Evolutionary conservation across 768 basidiomycete genomes (phyloP).

Genomic region (Phaeolepiota aurea): DNA sequence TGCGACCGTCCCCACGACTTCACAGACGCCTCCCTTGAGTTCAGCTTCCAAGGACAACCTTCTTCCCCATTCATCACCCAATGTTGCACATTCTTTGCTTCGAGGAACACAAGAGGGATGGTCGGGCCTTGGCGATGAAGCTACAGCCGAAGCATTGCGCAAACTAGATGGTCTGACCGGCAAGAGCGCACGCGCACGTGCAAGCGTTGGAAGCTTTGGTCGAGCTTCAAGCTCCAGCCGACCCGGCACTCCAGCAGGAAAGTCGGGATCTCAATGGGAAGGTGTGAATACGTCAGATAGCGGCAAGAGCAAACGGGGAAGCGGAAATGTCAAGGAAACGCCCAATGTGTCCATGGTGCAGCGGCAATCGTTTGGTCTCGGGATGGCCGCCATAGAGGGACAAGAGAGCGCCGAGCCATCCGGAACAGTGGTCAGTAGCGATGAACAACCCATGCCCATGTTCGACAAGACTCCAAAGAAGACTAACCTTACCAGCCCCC

Average conservation of each 20-base stretch:
- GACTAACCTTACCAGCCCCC: constrained; percentile 40
- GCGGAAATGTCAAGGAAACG: constrained; percentile 31
- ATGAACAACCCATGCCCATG: constrained; percentile 39
- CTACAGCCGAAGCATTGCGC: constrained; percentile 83
- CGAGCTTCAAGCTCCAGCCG: constrained; percentile 59
- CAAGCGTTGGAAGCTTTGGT: constrained; percentile 68
- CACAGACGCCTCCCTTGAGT: constrained; percentile 28
- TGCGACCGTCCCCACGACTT: constrained; percentile 30
- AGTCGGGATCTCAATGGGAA: constrained; percentile 68
- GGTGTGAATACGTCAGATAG: constrained; percentile 41
- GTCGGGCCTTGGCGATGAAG: constrained; percentile 81
- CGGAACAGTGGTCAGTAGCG: constrained; percentile 43
- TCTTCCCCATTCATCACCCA: constrained; percentile 40
- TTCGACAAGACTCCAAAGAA: constrained; percentile 68
- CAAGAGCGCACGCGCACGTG: constrained; percentile 67
- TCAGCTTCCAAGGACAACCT: constrained; percentile 35
- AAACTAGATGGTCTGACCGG: constrained; percentile 87
- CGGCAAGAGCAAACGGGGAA: constrained; percentile 29
- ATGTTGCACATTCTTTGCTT: constrained; percentile 77
- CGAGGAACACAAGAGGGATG: constrained; percentile 87
- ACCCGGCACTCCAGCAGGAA: constrained; percentile 66
- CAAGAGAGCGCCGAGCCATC: constrained; percentile 33
- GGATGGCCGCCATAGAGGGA: constrained; percentile 21
- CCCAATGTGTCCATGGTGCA: constrained; percentile 37
- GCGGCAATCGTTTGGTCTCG: constrained; percentile 25